Percentiles rank a stretch among this genome's conserved stretches.
These are phyloP conservation scores for Russula sp. DNA, from an alignment of 768 basidiomycete species.

Conservation along the genomic window DNA sequence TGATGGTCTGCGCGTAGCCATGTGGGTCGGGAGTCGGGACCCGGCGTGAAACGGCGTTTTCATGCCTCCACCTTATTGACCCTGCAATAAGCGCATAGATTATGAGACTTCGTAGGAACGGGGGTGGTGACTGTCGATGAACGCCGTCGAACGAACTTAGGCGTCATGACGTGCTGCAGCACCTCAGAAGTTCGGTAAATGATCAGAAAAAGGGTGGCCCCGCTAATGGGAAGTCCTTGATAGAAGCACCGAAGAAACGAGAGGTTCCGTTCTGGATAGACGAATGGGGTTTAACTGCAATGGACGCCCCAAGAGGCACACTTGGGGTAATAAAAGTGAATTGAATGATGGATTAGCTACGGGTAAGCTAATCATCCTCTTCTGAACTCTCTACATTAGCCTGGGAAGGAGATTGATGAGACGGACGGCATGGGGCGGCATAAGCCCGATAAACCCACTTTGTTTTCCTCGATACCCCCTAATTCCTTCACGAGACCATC, in stretches of 20 bases:
- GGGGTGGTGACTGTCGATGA: not conserved
- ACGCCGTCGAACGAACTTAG: not conserved
- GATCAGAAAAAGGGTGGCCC: not conserved
- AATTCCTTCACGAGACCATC: conserved; percentile 70
- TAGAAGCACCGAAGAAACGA: not conserved
- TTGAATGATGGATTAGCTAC: not conserved
- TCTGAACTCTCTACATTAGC: conserved; percentile 35
- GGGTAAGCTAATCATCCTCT: conserved; percentile 30
- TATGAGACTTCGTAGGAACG: not conserved
- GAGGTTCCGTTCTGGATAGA: not conserved
- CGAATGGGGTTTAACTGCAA: not conserved
- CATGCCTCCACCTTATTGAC: not conserved
- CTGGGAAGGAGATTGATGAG: conserved; percentile 26
- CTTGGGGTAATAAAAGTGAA: not conserved
- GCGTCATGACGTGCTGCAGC: not conserved
- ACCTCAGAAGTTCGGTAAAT: not conserved
- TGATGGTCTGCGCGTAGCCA: not conserved
- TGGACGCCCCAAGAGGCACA: not conserved
- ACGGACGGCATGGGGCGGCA: not conserved
- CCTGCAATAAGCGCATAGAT: not conserved
- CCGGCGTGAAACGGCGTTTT: not conserved
- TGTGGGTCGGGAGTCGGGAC: not conserved
- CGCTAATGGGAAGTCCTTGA: not conserved
- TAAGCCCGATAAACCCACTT: conserved; percentile 41
- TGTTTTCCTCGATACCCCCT: conserved; percentile 72